phyloP scores from a whole-genome alignment of 176 grass and related monocot genomes.

The Ampelocalamus luodianensis region DNA sequence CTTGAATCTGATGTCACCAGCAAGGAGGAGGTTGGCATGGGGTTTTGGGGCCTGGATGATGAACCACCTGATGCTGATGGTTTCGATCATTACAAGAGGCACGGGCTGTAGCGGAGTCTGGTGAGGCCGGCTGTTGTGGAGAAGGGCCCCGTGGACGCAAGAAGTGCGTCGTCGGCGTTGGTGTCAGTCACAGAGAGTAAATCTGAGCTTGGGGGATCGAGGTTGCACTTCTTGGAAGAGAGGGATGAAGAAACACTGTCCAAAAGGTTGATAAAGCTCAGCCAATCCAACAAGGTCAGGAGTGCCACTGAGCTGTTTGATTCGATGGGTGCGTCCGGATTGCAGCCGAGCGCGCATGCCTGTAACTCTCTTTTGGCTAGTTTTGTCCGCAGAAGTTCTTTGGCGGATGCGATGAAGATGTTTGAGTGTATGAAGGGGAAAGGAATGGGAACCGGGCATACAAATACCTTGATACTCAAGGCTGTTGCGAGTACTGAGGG shows the following conservation, averaged over 20 bases:
- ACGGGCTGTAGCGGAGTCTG: constrained; percentile 29
- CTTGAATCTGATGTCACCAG: constrained; percentile 47
- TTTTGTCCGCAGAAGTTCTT: constrained; percentile 47
- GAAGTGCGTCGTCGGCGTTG: neutral
- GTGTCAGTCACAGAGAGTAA: constrained; percentile 21
- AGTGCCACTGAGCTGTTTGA: constrained; percentile 79
- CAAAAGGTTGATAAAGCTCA: constrained; percentile 65
- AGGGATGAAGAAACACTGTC: constrained; percentile 74
- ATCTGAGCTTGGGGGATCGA: constrained; percentile 34
- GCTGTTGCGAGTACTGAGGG: constrained; percentile 59
- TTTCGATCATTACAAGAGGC: constrained; percentile 20
- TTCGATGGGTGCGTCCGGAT: constrained; percentile 72
- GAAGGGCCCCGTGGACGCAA: constrained; percentile 2
- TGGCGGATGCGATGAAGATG: constrained; percentile 58
- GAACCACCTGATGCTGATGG: constrained; percentile 26
- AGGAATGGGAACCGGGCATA: constrained; percentile 61
- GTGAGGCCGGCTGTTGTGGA: constrained; percentile 38
- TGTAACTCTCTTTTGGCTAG: constrained; percentile 81
- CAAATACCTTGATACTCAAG: constrained; percentile 84
- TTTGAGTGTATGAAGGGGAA: constrained; percentile 68
- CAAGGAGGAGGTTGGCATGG: constrained; percentile 44
- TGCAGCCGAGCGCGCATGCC: constrained; percentile 71
- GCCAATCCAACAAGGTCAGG: constrained; percentile 78
- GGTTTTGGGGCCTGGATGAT: constrained; percentile 29
- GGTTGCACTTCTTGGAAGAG: constrained; percentile 88